These are phyloP conservation scores for Brassica incana DNA, from an alignment of 345 rosid genomes.

Conservation along the genomic window DNA sequence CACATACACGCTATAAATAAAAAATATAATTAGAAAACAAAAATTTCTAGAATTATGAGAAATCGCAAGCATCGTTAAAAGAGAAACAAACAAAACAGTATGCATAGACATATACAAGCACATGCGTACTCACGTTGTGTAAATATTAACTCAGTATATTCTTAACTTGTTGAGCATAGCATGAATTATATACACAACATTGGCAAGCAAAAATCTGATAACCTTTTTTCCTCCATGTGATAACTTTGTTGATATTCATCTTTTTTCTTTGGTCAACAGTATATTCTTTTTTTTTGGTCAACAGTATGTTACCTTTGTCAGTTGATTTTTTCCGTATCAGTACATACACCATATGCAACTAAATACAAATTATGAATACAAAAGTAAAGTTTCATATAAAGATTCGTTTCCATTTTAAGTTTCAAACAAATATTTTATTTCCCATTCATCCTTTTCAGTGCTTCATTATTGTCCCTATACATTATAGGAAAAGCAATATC, in stretches of 20 bases:
- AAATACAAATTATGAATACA: not conserved
- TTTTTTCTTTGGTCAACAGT: not conserved
- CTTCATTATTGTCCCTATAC: not conserved
- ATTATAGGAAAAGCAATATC: no score
- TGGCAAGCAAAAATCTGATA: not conserved
- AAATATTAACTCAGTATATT: not conserved
- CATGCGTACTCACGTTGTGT: constrained; percentile 1
- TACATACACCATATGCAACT: not conserved
- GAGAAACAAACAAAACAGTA: not conserved
- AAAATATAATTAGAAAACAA: not conserved
- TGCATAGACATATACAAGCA: not conserved
- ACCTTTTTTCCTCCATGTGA: not conserved
- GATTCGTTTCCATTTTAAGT: not conserved
- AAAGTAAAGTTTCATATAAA: not conserved
- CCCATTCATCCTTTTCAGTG: not conserved
- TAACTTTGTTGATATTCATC: not conserved
- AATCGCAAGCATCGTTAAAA: not conserved
- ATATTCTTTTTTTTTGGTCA: not conserved
- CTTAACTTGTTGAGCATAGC: not conserved
- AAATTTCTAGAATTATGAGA: not conserved
- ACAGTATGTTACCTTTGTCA: not conserved
- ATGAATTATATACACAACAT: not conserved
- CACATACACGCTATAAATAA: not conserved
- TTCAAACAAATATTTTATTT: not conserved
- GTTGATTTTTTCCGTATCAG: not conserved